phyloP scores from a whole-genome alignment of 2,329 filamentous ascomycete species.

The Xylaria sp. region DNA sequence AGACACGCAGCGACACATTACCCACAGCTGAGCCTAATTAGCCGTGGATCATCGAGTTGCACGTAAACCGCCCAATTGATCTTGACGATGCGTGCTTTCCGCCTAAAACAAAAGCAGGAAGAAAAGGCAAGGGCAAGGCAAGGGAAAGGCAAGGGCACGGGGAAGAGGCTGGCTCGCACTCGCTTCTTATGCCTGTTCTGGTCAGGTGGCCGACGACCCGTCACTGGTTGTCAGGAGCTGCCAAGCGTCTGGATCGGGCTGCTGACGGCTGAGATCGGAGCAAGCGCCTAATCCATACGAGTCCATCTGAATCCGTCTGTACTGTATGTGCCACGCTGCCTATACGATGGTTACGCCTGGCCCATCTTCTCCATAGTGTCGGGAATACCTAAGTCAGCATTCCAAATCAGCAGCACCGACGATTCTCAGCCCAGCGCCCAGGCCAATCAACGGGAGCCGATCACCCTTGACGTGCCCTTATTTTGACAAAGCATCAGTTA shows the following conservation, averaged over 20 bases:
- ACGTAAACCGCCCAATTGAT: background rate
- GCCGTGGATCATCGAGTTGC: background rate
- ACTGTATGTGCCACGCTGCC: background rate
- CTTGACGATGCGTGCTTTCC: background rate
- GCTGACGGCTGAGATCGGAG: background rate
- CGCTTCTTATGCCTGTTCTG: background rate
- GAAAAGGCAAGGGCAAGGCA: no score
- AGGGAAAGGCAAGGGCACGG: background rate
- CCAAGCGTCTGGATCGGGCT: background rate
- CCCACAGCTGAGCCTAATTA: background rate
- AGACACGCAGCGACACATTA: no score
- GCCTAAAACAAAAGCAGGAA: background rate
- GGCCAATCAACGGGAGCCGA: conserved; percentile 15
- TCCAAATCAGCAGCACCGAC: conserved; percentile 24
- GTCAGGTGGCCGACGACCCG: background rate
- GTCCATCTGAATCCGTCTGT: background rate
- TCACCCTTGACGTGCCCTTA: background rate
- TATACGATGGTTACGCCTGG: background rate
- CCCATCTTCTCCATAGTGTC: conserved; percentile 6
- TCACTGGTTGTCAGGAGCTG: background rate
- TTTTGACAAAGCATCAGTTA: background rate
- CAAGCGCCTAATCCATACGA: background rate
- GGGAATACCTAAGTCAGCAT: conserved; percentile 23
- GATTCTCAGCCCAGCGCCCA: conserved; percentile 14
- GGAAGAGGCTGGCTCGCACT: no score